phyloP scores from a whole-genome alignment of 306 rosid genomes.

The Argentina anserina region DNA sequence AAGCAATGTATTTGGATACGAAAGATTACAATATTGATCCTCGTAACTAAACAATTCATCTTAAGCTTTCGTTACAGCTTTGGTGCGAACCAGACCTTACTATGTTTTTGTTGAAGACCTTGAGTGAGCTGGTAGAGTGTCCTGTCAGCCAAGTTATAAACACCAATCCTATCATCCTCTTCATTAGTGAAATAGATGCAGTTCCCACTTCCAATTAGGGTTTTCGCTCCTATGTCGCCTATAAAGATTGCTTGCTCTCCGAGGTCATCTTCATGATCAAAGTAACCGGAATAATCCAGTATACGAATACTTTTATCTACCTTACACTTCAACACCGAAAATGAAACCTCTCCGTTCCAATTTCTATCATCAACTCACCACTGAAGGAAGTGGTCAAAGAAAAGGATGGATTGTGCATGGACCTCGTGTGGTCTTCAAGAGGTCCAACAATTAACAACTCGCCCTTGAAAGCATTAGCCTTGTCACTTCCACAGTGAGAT shows the following conservation, averaged over 20 bases:
- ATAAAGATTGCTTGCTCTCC: not conserved
- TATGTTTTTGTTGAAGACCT: not conserved
- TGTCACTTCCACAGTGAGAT: no score
- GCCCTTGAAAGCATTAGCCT: not conserved
- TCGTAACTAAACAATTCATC: not conserved
- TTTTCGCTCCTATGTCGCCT: not conserved
- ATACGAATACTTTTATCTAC: not conserved
- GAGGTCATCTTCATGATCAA: not conserved
- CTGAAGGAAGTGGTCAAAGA: not conserved
- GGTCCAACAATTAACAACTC: not conserved
- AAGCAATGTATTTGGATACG: not conserved
- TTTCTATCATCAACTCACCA: not conserved
- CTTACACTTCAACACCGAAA: not conserved
- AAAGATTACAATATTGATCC: not conserved
- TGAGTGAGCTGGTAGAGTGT: not conserved
- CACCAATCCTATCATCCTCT: not conserved
- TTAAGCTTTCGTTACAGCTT: not conserved
- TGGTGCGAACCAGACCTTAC: not conserved
- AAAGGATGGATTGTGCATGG: not conserved
- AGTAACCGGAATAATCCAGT: not conserved
- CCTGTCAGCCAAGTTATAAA: not conserved
- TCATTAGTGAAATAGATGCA: not conserved
- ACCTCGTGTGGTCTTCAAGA: not conserved
- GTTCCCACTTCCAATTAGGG: not conserved
- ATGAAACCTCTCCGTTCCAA: not conserved